Base-by-base conservation (phyloP, 495 filamentous ascomycete species). In the Letharia lupina region DNA sequence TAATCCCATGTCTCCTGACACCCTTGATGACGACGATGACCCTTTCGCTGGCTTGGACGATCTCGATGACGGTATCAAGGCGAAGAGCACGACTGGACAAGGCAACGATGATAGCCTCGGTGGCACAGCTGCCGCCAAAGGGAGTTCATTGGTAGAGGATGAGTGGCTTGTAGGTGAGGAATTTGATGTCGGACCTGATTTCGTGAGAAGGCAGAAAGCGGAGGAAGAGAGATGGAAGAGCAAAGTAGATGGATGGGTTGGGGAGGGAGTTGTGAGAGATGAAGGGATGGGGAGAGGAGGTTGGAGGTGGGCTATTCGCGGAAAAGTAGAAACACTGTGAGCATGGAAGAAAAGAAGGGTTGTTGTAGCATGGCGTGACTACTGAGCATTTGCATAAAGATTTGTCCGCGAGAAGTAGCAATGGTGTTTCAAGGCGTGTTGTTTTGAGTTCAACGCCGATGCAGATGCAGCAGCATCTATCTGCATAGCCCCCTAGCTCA, bases 141-240 rank as follows among this genome's bases (percentile, higher is more conserved):
- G 70, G 59, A 73, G 61, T 67, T 78, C 50, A 62, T 72, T 58
- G 72, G 79, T 62, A 70, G 79, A 79, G 67, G 88, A 92, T 66
- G 88, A 92, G 70, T 90, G 88, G 83, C 82, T 91, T 40, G 90
- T 95, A 37, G 91, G 91, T 16, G 94, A 98, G 75, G 94, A 98
- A 74, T 98, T 98, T 73, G 94, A 98, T 74, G 89, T 98, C 58
- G 94, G 94, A 2, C 95, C 95, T 8, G 90, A 92, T 76, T 98
- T 97, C 73, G 87, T 98, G 60, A 83, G 86, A 68, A 83, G 91
- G 48, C 93, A 97, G 75, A 77, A 89, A 63, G 91, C 91, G 66
- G 94, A 98, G 75, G 94, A 98, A 77, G 88, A 89, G 61, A 82
- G 89, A 69, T 98, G 94, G 95, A 82, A 87, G 69, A 84, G 86